These are phyloP conservation scores for Pleodorina starrii DNA, from an alignment of 139 green algal species.

Conservation along the genomic window DNA sequence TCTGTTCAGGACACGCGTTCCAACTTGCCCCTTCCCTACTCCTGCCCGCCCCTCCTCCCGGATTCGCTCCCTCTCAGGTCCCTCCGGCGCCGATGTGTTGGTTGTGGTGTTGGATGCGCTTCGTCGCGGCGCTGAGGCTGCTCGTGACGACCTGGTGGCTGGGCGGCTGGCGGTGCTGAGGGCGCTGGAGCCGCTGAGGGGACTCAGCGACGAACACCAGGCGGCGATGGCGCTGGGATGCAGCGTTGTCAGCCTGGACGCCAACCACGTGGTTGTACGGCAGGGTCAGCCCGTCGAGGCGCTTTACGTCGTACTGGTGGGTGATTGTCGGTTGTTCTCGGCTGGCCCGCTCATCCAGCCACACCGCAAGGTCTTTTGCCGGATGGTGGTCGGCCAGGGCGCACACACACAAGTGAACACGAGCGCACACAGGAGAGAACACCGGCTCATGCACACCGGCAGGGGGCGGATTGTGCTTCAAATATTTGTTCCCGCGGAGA, in stretches of 20 bases:
- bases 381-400: too few species aligned
- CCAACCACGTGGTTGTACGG: not conserved
- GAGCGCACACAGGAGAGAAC: too few species aligned
- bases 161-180: slow-evolving; percentile 18
- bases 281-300: slow-evolving; percentile 20
- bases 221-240: slow-evolving; percentile 34
- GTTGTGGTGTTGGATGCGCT: slow-evolving; percentile 20
- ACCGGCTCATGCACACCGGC: too few species aligned
- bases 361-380: too few species aligned
- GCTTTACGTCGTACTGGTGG: slow-evolving; percentile 38
- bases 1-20: too few species aligned
- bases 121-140: slow-evolving; percentile 23
- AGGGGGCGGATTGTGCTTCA: too few species aligned
- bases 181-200: slow-evolving; percentile 45
- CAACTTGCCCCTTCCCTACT: not conserved
- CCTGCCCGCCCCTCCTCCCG: not conserved
- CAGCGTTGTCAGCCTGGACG: not conserved
- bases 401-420: too few species aligned
- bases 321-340: not conserved
- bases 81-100: slow-evolving; percentile 13
- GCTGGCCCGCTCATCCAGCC: too few species aligned
- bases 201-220: slow-evolving; percentile 33
- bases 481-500: too few species aligned
- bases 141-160: not conserved
- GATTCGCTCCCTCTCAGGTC: not conserved